Conservation (phyloP, 768 basidiomycete genomes). For the Lactifluus echinatus region DNA sequence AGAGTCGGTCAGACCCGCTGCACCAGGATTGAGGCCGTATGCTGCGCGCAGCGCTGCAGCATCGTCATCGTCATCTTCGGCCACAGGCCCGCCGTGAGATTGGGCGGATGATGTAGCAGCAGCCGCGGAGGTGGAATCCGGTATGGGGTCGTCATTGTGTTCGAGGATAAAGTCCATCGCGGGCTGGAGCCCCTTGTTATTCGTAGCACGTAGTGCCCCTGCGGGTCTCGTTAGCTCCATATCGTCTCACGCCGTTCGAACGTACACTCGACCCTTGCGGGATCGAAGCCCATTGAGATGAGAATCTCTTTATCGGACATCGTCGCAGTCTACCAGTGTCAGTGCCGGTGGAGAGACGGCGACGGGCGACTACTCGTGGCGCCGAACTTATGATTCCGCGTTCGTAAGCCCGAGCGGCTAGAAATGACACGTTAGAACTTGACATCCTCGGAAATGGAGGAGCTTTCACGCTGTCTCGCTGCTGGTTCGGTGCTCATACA, state of each 20-base stretch:
- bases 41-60: slow-evolving; percentile 51
- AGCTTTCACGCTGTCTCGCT: slow-evolving; percentile 8
- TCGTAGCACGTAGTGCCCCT: slow-evolving; percentile 90
- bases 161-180: slow-evolving; percentile 86
- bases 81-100: slow-evolving; percentile 31
- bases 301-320: slow-evolving; percentile 67
- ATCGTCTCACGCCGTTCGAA: slow-evolving; percentile 9
- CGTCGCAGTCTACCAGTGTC: not conserved
- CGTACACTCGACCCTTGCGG: slow-evolving; percentile 79
- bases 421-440: not conserved
- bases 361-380: too few relatives aligned
- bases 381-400: too few relatives aligned
- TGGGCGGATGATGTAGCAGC: slow-evolving; percentile 21
- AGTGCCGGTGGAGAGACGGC: not conserved
- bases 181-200: slow-evolving; percentile 76
- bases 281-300: slow-evolving; percentile 81
- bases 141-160: slow-evolving; percentile 68
- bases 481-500: slow-evolving; percentile 15
- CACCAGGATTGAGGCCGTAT: slow-evolving; percentile 33
- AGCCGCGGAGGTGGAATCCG: slow-evolving; percentile 38
- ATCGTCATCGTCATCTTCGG: slow-evolving; percentile 70
- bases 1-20: slow-evolving; percentile 23
- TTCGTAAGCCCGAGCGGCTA: too few relatives aligned
- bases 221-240: not conserved
- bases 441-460: slow-evolving; percentile 7